Conservation (phyloP, 2,329 filamentous ascomycete genomes). For the Penicillium crustosum region DNA sequence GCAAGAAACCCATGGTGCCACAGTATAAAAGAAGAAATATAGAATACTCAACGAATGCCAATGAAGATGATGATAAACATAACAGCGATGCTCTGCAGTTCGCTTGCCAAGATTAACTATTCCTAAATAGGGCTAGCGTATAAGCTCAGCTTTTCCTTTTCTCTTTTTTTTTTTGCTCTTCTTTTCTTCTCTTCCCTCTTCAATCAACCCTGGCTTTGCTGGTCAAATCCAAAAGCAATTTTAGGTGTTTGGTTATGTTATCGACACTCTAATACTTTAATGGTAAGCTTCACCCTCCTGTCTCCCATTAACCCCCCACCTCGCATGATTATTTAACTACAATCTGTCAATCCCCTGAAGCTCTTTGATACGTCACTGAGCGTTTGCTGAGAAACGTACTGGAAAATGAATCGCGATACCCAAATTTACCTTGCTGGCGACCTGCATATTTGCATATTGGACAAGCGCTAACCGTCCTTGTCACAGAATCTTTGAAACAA, state of each 20-base stretch:
- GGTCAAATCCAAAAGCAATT: conserved; percentile 25
- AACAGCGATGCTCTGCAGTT: conserved; percentile 1
- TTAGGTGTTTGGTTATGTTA: neutral
- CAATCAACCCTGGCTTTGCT: conserved; percentile 30
- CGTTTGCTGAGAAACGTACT: conserved; percentile 47
- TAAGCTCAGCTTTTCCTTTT: conserved; percentile 15
- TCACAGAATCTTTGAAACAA: conserved; percentile 20
- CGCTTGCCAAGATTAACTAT: conserved; percentile 12
- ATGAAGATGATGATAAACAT: conserved; percentile 4
- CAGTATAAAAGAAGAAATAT: conserved; percentile 9
- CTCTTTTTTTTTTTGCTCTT: conserved; percentile 23
- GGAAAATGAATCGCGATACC: conserved; percentile 33
- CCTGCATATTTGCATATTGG: neutral
- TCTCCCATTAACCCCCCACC: conserved; percentile 1
- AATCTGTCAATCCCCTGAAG: conserved; percentile 85
- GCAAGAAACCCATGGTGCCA: conserved; percentile 35
- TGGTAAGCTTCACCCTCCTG: conserved; percentile 29
- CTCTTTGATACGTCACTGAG: conserved; percentile 44
- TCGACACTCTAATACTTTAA: conserved; percentile 23
- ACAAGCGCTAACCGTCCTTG: conserved; percentile 18
- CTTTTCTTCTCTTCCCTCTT: conserved; percentile 9
- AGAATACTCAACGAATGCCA: conserved; percentile 4
- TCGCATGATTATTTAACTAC: conserved; percentile 65
- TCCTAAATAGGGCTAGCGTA: conserved; percentile 19
- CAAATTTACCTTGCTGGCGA: neutral